A percentile compares a stretch with the other conserved stretches of the same genome.
These are phyloP conservation scores for Cryptosporidium sp. DNA, from an alignment of 169 alveolate species.

Conservation along the genomic window DNA sequence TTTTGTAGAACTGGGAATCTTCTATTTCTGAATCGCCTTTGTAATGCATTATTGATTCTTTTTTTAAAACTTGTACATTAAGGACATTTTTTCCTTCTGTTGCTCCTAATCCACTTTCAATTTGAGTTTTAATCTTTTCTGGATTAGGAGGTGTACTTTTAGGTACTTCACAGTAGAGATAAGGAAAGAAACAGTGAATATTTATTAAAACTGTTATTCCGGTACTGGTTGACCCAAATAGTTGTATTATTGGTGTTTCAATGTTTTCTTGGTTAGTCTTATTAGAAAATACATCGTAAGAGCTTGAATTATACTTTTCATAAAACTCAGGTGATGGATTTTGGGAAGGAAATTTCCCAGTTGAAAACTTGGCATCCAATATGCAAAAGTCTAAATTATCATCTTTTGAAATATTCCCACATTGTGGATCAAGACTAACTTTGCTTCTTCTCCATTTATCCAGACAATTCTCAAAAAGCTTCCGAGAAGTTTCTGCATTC, in stretches of 20 bases:
- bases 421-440: neutral
- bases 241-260: conserved; percentile 56
- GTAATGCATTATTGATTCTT: conserved; percentile 84
- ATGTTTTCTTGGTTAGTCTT: neutral
- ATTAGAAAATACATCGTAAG: neutral
- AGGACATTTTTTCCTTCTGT: conserved; percentile 75
- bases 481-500: neutral
- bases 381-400: conserved; percentile 41
- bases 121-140: conserved; percentile 14
- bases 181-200: conserved; percentile 69
- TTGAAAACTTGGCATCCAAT: conserved; percentile 60
- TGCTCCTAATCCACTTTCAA: neutral
- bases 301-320: neutral
- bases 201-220: conserved; percentile 38
- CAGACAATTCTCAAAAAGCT: conserved; percentile 11
- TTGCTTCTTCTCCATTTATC: conserved; percentile 48
- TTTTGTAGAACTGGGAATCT: conserved; percentile 81
- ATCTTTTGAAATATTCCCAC: neutral
- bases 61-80: conserved; percentile 78
- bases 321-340: conserved; percentile 2
- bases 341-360: conserved; percentile 34
- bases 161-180: conserved; percentile 51
- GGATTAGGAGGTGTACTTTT: conserved; percentile 18
- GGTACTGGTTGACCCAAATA: conserved; percentile 41
- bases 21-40: conserved; percentile 79